A percentile compares a stretch with the other conserved stretches of the same genome.
Conservation (phyloP, 768 basidiomycete species). For the Serendipita sp. region DNA sequence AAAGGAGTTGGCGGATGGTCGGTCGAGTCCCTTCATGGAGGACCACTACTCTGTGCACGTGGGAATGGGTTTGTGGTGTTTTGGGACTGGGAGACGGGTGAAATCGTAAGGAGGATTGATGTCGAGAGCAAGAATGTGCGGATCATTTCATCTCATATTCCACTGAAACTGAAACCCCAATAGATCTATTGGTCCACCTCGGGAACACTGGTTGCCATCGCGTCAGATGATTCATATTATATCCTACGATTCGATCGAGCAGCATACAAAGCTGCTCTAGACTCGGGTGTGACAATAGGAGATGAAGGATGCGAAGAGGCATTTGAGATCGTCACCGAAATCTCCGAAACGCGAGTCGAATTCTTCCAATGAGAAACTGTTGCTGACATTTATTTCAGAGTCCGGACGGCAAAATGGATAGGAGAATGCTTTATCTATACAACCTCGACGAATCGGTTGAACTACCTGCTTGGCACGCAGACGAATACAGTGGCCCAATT, state of each 20-base stretch:
- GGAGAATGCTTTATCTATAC: slow-evolving; percentile 99
- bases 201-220: slow-evolving; percentile 79
- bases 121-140: slow-evolving; percentile 86
- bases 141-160: background rate
- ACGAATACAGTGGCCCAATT: slow-evolving; percentile 91
- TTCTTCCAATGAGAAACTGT: no score
- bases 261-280: slow-evolving; percentile 66
- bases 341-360: slow-evolving; percentile 65
- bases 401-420: slow-evolving; percentile 96
- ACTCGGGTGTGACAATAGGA: slow-evolving; percentile 46
- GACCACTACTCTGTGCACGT: slow-evolving; percentile 67
- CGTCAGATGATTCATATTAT: slow-evolving; percentile 82
- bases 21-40: slow-evolving; percentile 75
- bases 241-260: slow-evolving; percentile 82
- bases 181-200: slow-evolving; percentile 84
- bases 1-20: slow-evolving; percentile 73
- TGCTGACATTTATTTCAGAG: slow-evolving; percentile 27
- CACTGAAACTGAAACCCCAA: slow-evolving; percentile 9
- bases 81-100: slow-evolving; percentile 98
- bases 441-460: slow-evolving; percentile 70
- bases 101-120: slow-evolving; percentile 85
- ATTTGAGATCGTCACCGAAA: slow-evolving; percentile 82
- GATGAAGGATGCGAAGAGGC: slow-evolving; percentile 97
- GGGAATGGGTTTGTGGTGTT: slow-evolving; percentile 90
- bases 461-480: slow-evolving; percentile 88